Percentiles rank a stretch among this genome's conserved stretches.
Evolutionary conservation across 257 asterid genomes (phyloP).

Genomic region (Nicotiana benthamiana): DNA sequence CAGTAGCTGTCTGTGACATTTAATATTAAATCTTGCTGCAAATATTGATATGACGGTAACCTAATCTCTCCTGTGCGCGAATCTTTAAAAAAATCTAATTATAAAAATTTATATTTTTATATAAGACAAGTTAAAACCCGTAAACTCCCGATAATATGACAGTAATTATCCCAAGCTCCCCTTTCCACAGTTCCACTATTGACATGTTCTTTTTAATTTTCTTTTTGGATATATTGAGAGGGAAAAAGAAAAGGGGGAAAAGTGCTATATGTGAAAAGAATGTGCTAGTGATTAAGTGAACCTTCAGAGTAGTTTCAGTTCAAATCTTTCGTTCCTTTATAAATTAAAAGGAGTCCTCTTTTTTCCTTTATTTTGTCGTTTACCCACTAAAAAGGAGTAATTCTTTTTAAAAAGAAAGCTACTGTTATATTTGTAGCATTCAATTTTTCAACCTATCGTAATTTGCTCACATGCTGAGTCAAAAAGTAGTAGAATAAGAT

Average conservation of each 20-base stretch:
- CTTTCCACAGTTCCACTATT: not conserved
- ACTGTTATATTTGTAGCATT: not conserved
- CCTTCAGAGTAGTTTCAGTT: not conserved
- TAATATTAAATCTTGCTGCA: not conserved
- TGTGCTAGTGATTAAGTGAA: not conserved
- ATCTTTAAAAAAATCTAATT: too few relatives aligned
- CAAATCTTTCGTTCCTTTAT: not conserved
- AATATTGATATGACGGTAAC: not conserved
- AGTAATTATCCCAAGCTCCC: too few relatives aligned
- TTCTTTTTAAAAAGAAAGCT: not conserved
- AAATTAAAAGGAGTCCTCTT: not conserved
- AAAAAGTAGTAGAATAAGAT: too few relatives aligned
- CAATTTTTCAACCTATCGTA: not conserved
- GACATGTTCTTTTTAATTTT: not conserved
- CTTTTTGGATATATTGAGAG: not conserved
- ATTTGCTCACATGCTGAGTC: too few relatives aligned
- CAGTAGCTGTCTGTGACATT: not conserved
- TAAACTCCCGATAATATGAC: too few relatives aligned
- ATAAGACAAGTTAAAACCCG: too few relatives aligned
- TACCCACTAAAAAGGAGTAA: not conserved
- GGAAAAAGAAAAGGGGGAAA: not conserved
- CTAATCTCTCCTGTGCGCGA: too few relatives aligned
- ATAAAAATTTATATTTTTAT: too few relatives aligned
- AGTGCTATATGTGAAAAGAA: slow-evolving; percentile 3
- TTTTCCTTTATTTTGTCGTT: not conserved